Percentiles rank a stretch among this genome's conserved stretches.
These are phyloP conservation scores for Schizosaccharomyces cryophilus DNA, from an alignment of 805 yeast species.

Conservation along the genomic window DNA sequence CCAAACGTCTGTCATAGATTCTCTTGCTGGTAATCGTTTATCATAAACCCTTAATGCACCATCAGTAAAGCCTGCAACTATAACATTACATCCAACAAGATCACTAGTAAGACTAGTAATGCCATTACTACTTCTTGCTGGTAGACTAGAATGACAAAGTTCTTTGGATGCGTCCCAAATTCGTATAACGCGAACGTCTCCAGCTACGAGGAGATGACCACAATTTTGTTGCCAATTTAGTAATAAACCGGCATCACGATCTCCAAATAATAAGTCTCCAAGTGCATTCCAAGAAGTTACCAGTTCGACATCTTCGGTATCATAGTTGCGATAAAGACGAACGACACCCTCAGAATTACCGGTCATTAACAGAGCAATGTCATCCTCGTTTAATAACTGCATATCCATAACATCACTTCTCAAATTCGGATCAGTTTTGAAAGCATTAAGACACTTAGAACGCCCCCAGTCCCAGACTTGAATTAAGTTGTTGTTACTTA, in stretches of 20 bases:
- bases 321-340: conserved; percentile 57
- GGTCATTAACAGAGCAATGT: conserved; percentile 54
- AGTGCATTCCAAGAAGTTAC: conserved; percentile 84
- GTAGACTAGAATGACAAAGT: conserved; percentile 60
- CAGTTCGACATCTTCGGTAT: conserved; percentile 32
- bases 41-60: conserved; percentile 77
- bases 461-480: conserved; percentile 74
- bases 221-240: conserved; percentile 95
- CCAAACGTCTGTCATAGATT: conserved; percentile 71
- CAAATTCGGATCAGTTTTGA: conserved; percentile 62
- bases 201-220: conserved; percentile 75
- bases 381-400: conserved; percentile 78
- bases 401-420: conserved; percentile 77
- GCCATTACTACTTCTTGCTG: conserved; percentile 74
- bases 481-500: conserved; percentile 65
- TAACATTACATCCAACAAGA: conserved; percentile 76
- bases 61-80: conserved; percentile 82
- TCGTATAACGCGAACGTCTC: conserved; percentile 76
- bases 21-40: conserved; percentile 60
- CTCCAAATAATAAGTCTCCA: conserved; percentile 58
- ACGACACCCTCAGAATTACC: conserved; percentile 93
- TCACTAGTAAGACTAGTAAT: conserved; percentile 79
- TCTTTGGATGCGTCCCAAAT: conserved; percentile 96
- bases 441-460: conserved; percentile 32
- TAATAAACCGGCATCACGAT: conserved; percentile 57